These are phyloP conservation scores for Penicillium sp. DNA, from an alignment of 2,329 filamentous ascomycete species.

Conservation along the genomic window DNA sequence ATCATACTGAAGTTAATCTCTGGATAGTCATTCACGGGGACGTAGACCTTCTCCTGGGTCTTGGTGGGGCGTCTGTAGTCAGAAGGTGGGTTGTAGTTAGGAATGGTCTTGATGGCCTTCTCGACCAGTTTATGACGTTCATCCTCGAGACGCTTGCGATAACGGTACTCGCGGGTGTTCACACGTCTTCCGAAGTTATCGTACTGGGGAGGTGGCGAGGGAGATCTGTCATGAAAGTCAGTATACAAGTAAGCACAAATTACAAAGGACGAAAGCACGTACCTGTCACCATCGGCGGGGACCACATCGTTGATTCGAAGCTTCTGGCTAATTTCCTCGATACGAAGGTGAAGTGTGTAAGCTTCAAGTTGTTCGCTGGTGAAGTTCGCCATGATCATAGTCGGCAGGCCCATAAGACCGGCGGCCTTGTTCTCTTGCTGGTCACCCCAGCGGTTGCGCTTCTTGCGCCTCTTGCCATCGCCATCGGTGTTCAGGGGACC, in stretches of 20 bases:
- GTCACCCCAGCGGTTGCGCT: constrained; percentile 98
- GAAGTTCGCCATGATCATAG: constrained; percentile 95
- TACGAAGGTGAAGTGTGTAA: constrained; percentile 92
- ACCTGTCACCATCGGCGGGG: constrained; percentile 93
- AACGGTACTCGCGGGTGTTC: constrained; percentile 97
- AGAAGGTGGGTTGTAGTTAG: constrained; percentile 97
- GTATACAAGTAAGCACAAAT: constrained; percentile 12
- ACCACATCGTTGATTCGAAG: constrained; percentile 98
- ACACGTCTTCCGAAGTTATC: constrained; percentile 99
- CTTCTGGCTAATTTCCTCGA: constrained; percentile 99
- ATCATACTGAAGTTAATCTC: constrained; percentile 99
- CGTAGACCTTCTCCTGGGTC: constrained; percentile 99
- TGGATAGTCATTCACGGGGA: constrained; percentile 99
- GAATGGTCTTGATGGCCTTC: constrained; percentile 99
- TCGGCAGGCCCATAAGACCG: constrained; percentile 94
- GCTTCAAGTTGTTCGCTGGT: constrained; percentile 97
- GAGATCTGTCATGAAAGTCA: constrained; percentile 62
- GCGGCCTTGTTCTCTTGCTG: constrained; percentile 97
- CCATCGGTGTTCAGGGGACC: constrained; percentile 60
- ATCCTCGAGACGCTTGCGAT: constrained; percentile 96
- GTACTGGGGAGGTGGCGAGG: constrained; percentile 93
- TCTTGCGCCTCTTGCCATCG: constrained; percentile 78
- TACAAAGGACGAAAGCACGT: constrained; percentile 22
- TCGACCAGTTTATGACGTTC: constrained; percentile 98
- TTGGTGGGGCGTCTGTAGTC: constrained; percentile 98